Evolutionary conservation across 805 yeast species (phyloP).

Genomic region (Kuraishia borneana): DNA sequence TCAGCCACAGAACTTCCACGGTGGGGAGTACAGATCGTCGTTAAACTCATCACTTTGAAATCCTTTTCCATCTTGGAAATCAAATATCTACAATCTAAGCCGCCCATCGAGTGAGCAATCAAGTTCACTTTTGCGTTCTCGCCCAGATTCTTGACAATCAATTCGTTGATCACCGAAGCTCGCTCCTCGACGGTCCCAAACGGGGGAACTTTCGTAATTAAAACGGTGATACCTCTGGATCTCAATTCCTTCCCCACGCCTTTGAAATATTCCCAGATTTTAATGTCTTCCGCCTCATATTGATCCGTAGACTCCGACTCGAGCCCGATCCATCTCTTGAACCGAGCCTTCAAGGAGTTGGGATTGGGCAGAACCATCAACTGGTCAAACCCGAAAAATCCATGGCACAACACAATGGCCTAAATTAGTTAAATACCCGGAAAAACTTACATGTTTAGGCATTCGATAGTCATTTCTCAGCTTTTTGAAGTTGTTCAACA

Average conservation of each 20-base stretch:
- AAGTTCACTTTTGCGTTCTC: constrained; percentile 45
- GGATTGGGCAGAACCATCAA: constrained; percentile 14
- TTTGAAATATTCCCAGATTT: constrained; percentile 64
- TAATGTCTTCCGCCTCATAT: constrained; percentile 14
- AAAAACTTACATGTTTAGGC: constrained; percentile 32
- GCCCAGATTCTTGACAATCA: constrained; percentile 20
- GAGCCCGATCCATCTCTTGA: constrained; percentile 7
- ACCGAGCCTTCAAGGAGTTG: constrained; percentile 5
- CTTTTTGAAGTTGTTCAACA: constrained; percentile 18
- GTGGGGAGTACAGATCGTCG: constrained; percentile 87
- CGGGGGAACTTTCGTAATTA: constrained; percentile 73
- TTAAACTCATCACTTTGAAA: constrained; percentile 58
- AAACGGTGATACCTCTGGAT: constrained; percentile 52
- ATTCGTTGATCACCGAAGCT: constrained; percentile 44
- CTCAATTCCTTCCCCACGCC: constrained; percentile 61
- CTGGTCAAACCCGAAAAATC: constrained; percentile 72
- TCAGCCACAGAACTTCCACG: constrained; percentile 81
- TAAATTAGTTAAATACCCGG: constrained; percentile 7
- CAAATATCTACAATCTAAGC: constrained; percentile 71
- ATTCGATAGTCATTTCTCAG: constrained; percentile 33
- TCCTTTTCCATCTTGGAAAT: constrained; percentile 41
- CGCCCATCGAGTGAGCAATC: constrained; percentile 93
- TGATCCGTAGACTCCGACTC: constrained; percentile 7
- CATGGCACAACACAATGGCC: constrained; percentile 81
- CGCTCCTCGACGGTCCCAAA: constrained; percentile 66